Conservation (phyloP, 306 rosid species). For the Prunus persica region Prunus_persica_NCBIv2 NC_034014.1:2998501-2999000, state of each 20-base stretch:
- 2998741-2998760: too few relatives aligned
- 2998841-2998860: background rate
- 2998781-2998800: background rate
- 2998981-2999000: background rate
- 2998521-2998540: background rate
- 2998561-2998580: background rate
- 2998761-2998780: too few relatives aligned
- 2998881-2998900: background rate
- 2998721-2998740: too few relatives aligned
- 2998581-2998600: background rate
- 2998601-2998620: too few relatives aligned
- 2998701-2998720: too few relatives aligned
- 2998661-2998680: too few relatives aligned
- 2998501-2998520: background rate
- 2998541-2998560: background rate
- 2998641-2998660: too few relatives aligned
- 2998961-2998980: too few relatives aligned
- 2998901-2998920: background rate
- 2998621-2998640: too few relatives aligned
- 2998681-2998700: too few relatives aligned
- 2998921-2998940: background rate
- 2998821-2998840: background rate
- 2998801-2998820: background rate
- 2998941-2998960: background rate
- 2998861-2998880: background rate